A percentile compares a stretch with the other conserved stretches of the same genome.
Evolutionary conservation across 768 basidiomycete species (phyloP).

Genomic region (Tulasnella sp.): DNA sequence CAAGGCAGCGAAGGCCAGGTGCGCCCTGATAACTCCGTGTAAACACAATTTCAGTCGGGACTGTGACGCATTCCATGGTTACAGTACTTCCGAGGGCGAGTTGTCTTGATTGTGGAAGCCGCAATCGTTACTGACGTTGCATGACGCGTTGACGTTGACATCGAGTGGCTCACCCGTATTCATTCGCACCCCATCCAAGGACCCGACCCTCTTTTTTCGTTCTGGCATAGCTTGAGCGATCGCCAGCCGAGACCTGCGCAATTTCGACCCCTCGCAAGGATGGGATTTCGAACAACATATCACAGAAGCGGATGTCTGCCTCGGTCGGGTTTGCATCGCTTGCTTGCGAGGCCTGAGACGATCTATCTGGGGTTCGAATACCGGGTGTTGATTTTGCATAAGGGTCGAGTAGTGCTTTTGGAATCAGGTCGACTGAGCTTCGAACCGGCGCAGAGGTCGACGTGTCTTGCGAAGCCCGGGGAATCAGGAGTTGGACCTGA

Average conservation of each 20-base stretch:
- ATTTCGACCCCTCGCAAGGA: slow-evolving; percentile 50
- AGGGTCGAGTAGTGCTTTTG: slow-evolving; percentile 43
- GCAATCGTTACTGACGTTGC: not conserved
- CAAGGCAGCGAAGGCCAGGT: slow-evolving; percentile 46
- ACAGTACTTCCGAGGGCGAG: slow-evolving; percentile 61
- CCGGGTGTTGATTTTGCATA: slow-evolving; percentile 36
- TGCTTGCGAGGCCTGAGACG: slow-evolving; percentile 16
- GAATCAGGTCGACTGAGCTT: slow-evolving; percentile 42
- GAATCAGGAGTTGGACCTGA: slow-evolving; percentile 39
- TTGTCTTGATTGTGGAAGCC: slow-evolving; percentile 43
- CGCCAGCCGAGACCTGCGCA: slow-evolving; percentile 59
- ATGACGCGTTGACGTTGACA: not conserved
- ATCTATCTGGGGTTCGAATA: slow-evolving; percentile 23
- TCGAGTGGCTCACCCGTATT: slow-evolving; percentile 52
- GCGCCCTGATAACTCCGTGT: slow-evolving; percentile 42
- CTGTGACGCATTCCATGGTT: slow-evolving; percentile 52
- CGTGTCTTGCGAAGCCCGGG: not conserved
- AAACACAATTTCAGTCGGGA: slow-evolving; percentile 76
- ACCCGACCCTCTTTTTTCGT: slow-evolving; percentile 53
- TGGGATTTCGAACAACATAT: slow-evolving; percentile 64
- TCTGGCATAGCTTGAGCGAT: slow-evolving; percentile 57
- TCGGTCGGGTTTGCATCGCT: slow-evolving; percentile 25
- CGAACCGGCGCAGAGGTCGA: not conserved
- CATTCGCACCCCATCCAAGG: slow-evolving; percentile 83
- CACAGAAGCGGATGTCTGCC: slow-evolving; percentile 48